These are phyloP conservation scores for Penicillium psychrofluorescens DNA, from an alignment of 495 filamentous ascomycete genomes.

Conservation along the genomic window DNA sequence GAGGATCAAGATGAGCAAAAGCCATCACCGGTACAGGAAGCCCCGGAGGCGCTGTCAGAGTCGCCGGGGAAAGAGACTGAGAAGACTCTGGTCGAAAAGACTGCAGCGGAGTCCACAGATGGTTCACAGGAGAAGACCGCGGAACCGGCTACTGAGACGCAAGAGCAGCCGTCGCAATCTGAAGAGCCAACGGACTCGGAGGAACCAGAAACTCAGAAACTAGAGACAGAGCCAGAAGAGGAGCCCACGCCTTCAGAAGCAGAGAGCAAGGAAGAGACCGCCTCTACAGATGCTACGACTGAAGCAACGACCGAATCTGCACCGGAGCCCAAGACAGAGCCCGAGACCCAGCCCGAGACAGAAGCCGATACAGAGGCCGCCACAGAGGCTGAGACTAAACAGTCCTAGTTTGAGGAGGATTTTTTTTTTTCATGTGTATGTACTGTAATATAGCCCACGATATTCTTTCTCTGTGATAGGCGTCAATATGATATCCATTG, in stretches of 20 bases:
- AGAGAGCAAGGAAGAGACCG: too few relatives aligned
- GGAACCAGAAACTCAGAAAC: not conserved
- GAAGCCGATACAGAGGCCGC: conserved; percentile 7
- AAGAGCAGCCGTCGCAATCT: not conserved
- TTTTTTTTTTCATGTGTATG: conserved; percentile 5
- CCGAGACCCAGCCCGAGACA: conserved; percentile 6
- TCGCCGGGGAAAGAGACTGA: conserved; percentile 2
- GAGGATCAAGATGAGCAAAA: conserved; percentile 50
- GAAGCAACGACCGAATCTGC: not conserved
- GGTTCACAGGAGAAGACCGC: conserved; percentile 2
- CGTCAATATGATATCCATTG: conserved; percentile 28
- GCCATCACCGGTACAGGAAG: conserved; percentile 8
- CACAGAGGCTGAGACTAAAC: conserved; percentile 8
- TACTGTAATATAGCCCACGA: conserved; percentile 29
- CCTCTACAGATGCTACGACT: too few relatives aligned
- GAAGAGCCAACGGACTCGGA: not conserved
- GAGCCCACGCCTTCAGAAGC: too few relatives aligned
- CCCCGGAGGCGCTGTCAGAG: conserved; percentile 10
- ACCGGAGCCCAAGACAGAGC: conserved; percentile 1
- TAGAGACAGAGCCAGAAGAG: not conserved
- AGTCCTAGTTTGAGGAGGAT: conserved; percentile 7
- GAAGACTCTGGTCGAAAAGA: not conserved
- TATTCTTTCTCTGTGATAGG: conserved; percentile 1
- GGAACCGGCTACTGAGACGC: not conserved
- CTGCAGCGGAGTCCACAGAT: not conserved